A percentile compares a stretch with the other conserved stretches of the same genome.
phyloP scores from a whole-genome alignment of 768 basidiomycete species.

The Mrakia frigida region DNA sequence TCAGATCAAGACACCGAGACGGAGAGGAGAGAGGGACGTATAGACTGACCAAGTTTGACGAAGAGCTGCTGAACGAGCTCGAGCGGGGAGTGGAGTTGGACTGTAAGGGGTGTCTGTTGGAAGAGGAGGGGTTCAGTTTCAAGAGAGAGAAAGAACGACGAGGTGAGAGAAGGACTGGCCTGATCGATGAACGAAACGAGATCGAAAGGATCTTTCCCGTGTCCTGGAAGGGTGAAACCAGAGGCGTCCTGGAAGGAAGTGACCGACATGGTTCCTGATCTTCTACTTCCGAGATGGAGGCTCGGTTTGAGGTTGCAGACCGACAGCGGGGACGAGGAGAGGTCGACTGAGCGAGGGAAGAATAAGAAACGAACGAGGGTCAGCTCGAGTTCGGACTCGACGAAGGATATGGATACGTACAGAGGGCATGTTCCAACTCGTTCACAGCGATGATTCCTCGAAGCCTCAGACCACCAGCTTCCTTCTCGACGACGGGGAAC shows the following conservation, averaged over 20 bases:
- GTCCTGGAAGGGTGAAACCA: not conserved
- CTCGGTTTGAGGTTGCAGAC: constrained; percentile 57
- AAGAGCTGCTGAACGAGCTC: constrained; percentile 92
- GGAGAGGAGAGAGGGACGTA: not conserved
- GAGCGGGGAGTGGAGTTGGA: constrained; percentile 77
- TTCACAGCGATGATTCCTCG: constrained; percentile 86
- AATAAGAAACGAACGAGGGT: not conserved
- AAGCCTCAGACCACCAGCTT: constrained; percentile 57
- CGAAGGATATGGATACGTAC: constrained; percentile 48
- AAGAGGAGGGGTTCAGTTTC: not conserved
- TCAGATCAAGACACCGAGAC: not conserved
- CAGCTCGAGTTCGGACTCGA: not conserved
- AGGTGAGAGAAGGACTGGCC: constrained; percentile 46
- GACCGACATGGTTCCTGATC: not conserved
- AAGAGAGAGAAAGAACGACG: not conserved
- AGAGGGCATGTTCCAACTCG: constrained; percentile 88
- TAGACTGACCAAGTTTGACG: constrained; percentile 66
- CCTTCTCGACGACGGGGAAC: constrained; percentile 69
- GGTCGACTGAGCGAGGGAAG: constrained; percentile 9
- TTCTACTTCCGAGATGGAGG: not conserved
- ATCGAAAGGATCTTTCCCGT: constrained; percentile 59
- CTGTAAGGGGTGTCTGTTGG: constrained; percentile 72
- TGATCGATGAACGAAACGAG: constrained; percentile 88
- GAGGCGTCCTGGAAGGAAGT: not conserved
- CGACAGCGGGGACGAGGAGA: constrained; percentile 67